Evolutionary conservation across 306 rosid species (phyloP).

Genomic region (Spatholobus suberectus): DNA sequence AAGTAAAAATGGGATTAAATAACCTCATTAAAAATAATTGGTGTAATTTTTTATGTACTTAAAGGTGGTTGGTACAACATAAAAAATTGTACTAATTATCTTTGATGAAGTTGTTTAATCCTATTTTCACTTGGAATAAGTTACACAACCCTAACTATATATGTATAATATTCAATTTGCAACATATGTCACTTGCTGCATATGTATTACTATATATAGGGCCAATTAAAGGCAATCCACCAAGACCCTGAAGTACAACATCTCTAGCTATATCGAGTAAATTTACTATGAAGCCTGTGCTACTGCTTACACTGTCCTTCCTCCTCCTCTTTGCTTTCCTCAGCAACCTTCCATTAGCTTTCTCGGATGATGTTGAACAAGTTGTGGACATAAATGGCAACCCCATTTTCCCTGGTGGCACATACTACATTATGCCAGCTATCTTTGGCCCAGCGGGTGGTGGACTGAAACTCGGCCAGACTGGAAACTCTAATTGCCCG

Average conservation of each 20-base stretch:
- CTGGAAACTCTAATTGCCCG: background rate
- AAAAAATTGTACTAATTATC: no score
- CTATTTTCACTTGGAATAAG: no score
- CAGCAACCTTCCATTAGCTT: background rate
- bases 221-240: no score
- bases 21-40: no score
- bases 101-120: no score
- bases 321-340: slow-evolving; percentile 23
- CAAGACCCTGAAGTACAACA: background rate
- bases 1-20: no score
- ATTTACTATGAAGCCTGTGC: background rate
- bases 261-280: background rate
- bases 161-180: no score
- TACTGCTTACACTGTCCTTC: background rate
- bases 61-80: no score
- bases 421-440: background rate
- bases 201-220: no score
- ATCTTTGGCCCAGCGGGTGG: background rate
- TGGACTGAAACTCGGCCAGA: background rate
- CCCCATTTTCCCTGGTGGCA: slow-evolving; percentile 3
- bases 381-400: background rate
- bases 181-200: no score
- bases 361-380: background rate
- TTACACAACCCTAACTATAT: no score
- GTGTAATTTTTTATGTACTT: no score